Evolutionary conservation across 345 rosid genomes (phyloP).

Genomic region (Alliaria petiolata): DNA sequence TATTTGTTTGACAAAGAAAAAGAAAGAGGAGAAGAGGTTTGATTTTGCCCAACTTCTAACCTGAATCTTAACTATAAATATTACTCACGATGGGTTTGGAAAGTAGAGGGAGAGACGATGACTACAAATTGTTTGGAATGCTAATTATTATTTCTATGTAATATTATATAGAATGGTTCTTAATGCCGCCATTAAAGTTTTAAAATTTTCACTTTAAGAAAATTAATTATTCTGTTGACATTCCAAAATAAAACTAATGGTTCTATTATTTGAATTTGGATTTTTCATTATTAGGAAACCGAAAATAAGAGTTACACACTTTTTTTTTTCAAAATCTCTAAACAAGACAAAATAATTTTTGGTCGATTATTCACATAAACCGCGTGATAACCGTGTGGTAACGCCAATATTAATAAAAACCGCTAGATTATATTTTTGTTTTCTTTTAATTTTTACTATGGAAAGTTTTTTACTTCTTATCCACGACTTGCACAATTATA

Average conservation of each 20-base stretch:
- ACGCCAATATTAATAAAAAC: neutral
- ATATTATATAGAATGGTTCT: neutral
- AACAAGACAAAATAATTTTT: neutral
- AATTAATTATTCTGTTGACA: neutral
- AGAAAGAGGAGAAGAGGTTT: conserved; percentile 21
- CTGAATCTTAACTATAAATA: conserved; percentile 66
- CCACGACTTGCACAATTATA: too few species aligned
- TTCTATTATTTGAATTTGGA: neutral
- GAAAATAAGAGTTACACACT: conserved; percentile 1
- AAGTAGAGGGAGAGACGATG: conserved; percentile 28
- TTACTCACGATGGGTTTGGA: conserved; percentile 12
- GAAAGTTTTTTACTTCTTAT: neutral
- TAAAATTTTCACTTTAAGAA: neutral
- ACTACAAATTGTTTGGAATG: conserved; percentile 13
- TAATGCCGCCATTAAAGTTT: neutral
- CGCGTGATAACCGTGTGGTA: neutral
- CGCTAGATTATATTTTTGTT: neutral
- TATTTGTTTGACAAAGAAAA: conserved; percentile 3
- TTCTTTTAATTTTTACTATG: too few species aligned
- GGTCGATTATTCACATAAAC: neutral
- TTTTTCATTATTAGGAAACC: neutral
- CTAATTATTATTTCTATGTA: neutral
- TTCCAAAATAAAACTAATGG: neutral
- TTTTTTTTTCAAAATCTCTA: conserved; percentile 1
- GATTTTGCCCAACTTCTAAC: conserved; percentile 58